A percentile compares a stretch with the other conserved stretches of the same genome.
Evolutionary conservation across 768 basidiomycete genomes (phyloP).

Genomic region (Suillus hirtellus): DNA sequence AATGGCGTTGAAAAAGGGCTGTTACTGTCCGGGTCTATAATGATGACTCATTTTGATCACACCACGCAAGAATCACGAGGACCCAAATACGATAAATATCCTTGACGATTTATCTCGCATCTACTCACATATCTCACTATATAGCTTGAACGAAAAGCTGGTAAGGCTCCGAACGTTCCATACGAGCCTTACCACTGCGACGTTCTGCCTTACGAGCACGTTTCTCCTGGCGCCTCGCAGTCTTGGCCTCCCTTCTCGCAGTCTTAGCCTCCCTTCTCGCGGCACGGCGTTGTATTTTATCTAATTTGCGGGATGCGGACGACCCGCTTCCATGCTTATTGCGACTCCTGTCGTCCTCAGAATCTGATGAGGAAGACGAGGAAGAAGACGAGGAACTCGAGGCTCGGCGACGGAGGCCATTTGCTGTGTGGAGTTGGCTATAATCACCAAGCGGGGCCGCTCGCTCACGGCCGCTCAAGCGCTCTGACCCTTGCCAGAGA

Average conservation of each 20-base stretch:
- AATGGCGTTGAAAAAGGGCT: background rate
- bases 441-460: conserved; percentile 24
- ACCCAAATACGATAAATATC: background rate
- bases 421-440: conserved; percentile 21
- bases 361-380: conserved; percentile 12
- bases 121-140: background rate
- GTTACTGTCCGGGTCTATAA: background rate
- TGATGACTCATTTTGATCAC: background rate
- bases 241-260: conserved; percentile 12
- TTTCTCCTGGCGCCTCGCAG: conserved; percentile 18
- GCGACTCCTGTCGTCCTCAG: conserved; percentile 12
- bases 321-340: background rate
- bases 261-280: conserved; percentile 6
- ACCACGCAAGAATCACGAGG: background rate
- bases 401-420: conserved; percentile 16
- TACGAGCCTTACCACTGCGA: conserved; percentile 18
- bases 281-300: conserved; percentile 13
- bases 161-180: conserved; percentile 23
- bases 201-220: conserved; percentile 18
- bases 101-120: background rate
- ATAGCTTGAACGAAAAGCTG: conserved; percentile 21
- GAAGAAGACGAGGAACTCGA: conserved; percentile 4
- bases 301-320: conserved; percentile 2
- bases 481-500: conserved; percentile 34
- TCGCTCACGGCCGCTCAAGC: conserved; percentile 29